phyloP scores from a whole-genome alignment of 768 basidiomycete species.

The Kwoniella europaea region DNA sequence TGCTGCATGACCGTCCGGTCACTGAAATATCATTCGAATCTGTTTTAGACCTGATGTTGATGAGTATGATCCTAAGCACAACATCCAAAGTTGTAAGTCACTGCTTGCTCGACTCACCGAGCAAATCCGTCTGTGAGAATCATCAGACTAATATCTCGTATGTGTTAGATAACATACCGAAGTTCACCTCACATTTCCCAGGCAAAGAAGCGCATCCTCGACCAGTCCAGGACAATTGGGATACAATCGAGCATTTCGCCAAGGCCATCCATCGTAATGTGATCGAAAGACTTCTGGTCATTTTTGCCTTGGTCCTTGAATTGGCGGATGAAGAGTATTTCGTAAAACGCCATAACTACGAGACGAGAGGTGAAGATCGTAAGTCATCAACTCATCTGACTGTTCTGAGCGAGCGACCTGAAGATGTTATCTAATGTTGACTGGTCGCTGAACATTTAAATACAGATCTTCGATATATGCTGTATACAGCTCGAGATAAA shows the following conservation, averaged over 20 bases:
- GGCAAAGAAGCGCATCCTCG: conserved; percentile 9
- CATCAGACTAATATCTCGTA: neutral
- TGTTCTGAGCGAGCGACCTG: neutral
- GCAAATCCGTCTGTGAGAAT: neutral
- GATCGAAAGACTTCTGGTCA: conserved; percentile 6
- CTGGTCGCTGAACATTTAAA: neutral
- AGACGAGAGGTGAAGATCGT: conserved; percentile 14
- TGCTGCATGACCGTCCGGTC: neutral
- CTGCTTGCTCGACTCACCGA: neutral
- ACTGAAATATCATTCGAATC: neutral
- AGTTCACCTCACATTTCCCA: conserved; percentile 19
- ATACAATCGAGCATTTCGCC: conserved; percentile 15
- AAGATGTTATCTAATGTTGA: neutral
- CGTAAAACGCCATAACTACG: conserved; percentile 9
- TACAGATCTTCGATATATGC: conserved; percentile 11
- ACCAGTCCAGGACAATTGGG: conserved; percentile 10
- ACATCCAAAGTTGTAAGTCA: conserved; percentile 7
- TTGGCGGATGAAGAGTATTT: conserved; percentile 18
- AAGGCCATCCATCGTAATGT: conserved; percentile 9
- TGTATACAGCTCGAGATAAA: neutral
- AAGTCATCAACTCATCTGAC: neutral
- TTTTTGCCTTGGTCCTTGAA: conserved; percentile 16
- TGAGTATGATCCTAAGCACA: neutral
- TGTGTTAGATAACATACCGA: conserved; percentile 16
- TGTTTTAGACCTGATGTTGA: neutral